A percentile compares a stretch with the other conserved stretches of the same genome.
phyloP scores from a whole-genome alignment of 1,139 yeast species.

The Arxiozyma slooffiae region DNA sequence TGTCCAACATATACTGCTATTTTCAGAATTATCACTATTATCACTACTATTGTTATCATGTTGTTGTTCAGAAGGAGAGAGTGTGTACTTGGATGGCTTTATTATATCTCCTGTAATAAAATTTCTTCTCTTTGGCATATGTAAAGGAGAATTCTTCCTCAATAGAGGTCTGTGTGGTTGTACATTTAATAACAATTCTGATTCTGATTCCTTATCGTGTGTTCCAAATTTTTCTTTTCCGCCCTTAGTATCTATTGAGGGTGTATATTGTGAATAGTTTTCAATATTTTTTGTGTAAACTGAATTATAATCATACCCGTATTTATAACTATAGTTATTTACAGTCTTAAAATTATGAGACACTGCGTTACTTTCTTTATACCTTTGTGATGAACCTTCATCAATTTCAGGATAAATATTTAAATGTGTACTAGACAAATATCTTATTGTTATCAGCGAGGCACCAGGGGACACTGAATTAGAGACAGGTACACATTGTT shows the following conservation, averaged over 20 bases:
- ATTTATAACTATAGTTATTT: constrained; percentile 71
- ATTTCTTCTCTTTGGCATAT: constrained; percentile 16
- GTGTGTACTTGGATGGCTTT: not conserved
- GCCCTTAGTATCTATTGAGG: too few species aligned
- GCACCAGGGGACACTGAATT: constrained; percentile 1
- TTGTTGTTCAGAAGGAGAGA: not conserved
- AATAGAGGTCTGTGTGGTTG: constrained; percentile 4
- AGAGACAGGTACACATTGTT: constrained; percentile 68
- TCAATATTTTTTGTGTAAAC: constrained; percentile 51
- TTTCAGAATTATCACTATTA: not conserved
- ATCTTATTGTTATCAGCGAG: constrained; percentile 2
- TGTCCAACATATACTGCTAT: too few species aligned
- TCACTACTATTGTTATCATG: not conserved
- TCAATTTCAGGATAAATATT: constrained; percentile 14
- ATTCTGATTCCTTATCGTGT: not conserved
- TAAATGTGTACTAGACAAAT: constrained; percentile 5
- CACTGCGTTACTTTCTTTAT: constrained; percentile 36
- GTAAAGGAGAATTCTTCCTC: constrained; percentile 5
- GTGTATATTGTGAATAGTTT: constrained; percentile 12
- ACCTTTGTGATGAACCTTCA: constrained; percentile 17
- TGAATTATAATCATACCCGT: constrained; percentile 81
- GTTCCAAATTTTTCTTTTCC: constrained; percentile 28
- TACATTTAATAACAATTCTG: constrained; percentile 1
- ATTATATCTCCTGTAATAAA: constrained; percentile 23
- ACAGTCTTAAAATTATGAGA: constrained; percentile 65